Conservation (phyloP, 768 basidiomycete genomes). For the Boletus coccyginus region DNA sequence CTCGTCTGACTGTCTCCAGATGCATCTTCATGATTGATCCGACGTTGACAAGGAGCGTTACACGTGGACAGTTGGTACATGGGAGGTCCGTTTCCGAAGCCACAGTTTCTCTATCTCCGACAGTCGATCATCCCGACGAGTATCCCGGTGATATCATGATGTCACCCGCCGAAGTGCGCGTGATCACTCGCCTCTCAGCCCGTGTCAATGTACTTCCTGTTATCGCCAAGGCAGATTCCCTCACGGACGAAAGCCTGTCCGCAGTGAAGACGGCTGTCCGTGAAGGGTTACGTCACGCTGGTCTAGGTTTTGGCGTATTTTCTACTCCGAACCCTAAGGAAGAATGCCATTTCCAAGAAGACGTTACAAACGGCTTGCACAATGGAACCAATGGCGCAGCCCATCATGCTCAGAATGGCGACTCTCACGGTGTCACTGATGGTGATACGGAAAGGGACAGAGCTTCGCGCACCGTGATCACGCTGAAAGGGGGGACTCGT, state of each 20-base stretch:
- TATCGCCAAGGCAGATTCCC: slow-evolving; percentile 75
- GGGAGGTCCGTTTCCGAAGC: slow-evolving; percentile 63
- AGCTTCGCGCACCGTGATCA: slow-evolving; percentile 71
- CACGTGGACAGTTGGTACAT: slow-evolving; percentile 49
- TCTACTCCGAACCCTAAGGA: slow-evolving; percentile 38
- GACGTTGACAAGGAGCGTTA: slow-evolving; percentile 53
- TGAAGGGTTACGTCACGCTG: slow-evolving; percentile 59
- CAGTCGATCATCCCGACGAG: slow-evolving; percentile 50
- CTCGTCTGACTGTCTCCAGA: slow-evolving; percentile 36
- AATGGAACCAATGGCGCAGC: slow-evolving; percentile 30
- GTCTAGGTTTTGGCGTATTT: slow-evolving; percentile 78
- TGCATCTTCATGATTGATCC: slow-evolving; percentile 89
- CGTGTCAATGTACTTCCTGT: slow-evolving; percentile 82
- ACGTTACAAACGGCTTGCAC: slow-evolving; percentile 11
- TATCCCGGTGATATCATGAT: slow-evolving; percentile 54
- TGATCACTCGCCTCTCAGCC: slow-evolving; percentile 70
- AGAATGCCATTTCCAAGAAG: slow-evolving; percentile 14
- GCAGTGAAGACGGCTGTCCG: slow-evolving; percentile 74
- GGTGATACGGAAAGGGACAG: slow-evolving; percentile 53
- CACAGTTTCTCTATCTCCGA: slow-evolving; percentile 50
- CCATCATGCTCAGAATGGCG: slow-evolving; percentile 29
- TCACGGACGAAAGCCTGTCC: slow-evolving; percentile 73
- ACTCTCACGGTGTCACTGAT: slow-evolving; percentile 29
- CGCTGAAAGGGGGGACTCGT: slow-evolving; percentile 44
- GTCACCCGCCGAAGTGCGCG: slow-evolving; percentile 75